Conservation (phyloP, 2,329 filamentous ascomycete species). For the Mycocentrospora acerina region DNA sequence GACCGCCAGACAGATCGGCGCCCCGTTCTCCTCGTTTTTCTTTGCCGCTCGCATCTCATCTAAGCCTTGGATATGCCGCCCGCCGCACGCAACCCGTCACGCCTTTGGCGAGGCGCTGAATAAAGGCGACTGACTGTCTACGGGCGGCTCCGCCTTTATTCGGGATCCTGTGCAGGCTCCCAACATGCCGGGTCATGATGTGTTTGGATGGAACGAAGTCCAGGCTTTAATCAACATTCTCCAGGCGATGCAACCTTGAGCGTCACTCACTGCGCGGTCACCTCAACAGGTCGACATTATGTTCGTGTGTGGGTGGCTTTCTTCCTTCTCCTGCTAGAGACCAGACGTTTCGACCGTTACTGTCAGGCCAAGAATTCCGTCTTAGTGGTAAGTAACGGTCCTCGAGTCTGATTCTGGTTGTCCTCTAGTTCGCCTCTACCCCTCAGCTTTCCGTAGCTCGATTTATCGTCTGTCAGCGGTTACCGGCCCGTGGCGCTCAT, state of each 20-base stretch:
- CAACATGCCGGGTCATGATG: conserved; percentile 36
- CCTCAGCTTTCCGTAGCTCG: conserved; percentile 19
- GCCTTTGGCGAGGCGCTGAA: conserved; percentile 5
- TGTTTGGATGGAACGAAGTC: no score
- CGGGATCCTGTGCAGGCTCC: conserved; percentile 39
- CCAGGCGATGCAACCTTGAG: conserved; percentile 30
- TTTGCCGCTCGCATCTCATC: conserved; percentile 13
- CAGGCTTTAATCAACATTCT: conserved; percentile 21
- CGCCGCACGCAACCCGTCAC: conserved; percentile 15
- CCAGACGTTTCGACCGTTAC: conserved; percentile 9
- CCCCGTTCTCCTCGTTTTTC: conserved; percentile 16
- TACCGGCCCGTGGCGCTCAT: conserved; percentile 36
- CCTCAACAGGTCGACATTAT: conserved; percentile 14
- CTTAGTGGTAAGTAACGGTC: conserved; percentile 41
- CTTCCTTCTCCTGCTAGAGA: conserved; percentile 10
- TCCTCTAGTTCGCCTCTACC: conserved; percentile 15
- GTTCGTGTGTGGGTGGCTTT: conserved; percentile 18
- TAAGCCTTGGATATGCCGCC: conserved; percentile 20
- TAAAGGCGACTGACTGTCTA: conserved; percentile 13
- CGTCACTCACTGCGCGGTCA: conserved; percentile 20
- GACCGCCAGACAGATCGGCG: conserved; percentile 13
- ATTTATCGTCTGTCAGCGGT: conserved; percentile 31
- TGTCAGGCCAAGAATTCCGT: conserved; percentile 19
- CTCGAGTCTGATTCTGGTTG: conserved; percentile 15
- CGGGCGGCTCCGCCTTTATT: conserved; percentile 33